Evolutionary conservation across 75 land plant genomes (phyloP).

Genomic region (Chamaecyparis obtusa): DNA sequence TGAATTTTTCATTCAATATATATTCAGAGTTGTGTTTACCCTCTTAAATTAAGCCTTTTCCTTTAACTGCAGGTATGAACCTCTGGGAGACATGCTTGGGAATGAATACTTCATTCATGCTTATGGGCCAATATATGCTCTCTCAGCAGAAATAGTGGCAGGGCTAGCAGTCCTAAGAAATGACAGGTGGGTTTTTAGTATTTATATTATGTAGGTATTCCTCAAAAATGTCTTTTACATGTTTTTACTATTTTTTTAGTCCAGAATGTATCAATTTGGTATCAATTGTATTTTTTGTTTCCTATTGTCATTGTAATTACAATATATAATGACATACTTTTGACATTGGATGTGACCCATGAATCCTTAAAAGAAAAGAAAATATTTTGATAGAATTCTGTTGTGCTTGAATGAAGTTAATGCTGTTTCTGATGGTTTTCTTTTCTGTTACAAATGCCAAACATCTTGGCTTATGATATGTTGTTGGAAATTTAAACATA

Average conservation of each 20-base stretch:
- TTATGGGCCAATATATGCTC: slow-evolving; percentile 94
- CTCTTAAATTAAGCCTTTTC: not conserved
- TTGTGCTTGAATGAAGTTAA: not conserved
- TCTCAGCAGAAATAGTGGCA: slow-evolving; percentile 85
- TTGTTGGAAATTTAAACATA: not conserved
- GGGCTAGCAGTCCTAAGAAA: slow-evolving; percentile 65
- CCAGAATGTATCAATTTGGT: not conserved
- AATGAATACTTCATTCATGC: slow-evolving; percentile 90
- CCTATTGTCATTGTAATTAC: not conserved
- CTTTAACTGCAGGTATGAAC: slow-evolving; percentile 76
- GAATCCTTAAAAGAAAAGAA: not conserved
- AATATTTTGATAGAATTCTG: not conserved
- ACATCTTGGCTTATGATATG: not conserved
- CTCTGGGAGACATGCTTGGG: slow-evolving; percentile 69
- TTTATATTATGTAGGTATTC: not conserved
- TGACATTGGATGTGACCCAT: not conserved
- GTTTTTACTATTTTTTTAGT: not conserved
- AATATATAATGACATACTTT: not conserved
- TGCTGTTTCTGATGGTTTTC: not conserved
- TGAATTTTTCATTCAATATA: not conserved
- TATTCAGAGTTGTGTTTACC: slow-evolving; percentile 1
- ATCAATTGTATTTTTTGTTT: not conserved
- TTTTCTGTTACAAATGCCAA: not conserved
- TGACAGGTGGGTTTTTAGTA: slow-evolving; percentile 54
- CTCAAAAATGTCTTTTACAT: not conserved